These are phyloP conservation scores for Meyerozyma elateridarum DNA, from an alignment of 1,139 yeast genomes.

Conservation along the genomic window DNA sequence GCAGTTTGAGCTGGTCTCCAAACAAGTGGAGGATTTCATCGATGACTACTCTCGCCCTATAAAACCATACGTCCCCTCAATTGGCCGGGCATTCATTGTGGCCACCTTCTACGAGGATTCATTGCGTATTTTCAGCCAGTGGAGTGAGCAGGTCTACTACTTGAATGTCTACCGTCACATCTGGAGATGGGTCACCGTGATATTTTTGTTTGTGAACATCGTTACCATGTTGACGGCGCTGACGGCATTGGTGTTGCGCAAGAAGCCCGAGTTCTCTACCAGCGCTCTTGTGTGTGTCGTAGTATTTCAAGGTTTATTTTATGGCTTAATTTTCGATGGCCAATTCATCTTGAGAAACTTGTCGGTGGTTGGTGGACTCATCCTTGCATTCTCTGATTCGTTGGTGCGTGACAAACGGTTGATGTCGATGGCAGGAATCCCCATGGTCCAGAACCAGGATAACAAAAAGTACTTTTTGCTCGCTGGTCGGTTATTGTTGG, in stretches of 20 bases:
- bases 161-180: conserved; percentile 75
- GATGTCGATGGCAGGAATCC: conserved; percentile 82
- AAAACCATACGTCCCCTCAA: conserved; percentile 74
- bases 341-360: conserved; percentile 81
- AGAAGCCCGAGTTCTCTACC: conserved; percentile 68
- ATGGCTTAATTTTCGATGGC: conserved; percentile 81
- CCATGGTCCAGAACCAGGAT: conserved; percentile 79
- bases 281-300: conserved; percentile 69
- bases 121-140: conserved; percentile 75
- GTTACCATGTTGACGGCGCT: conserved; percentile 72
- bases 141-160: conserved; percentile 88
- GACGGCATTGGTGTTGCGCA: conserved; percentile 65
- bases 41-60: conserved; percentile 47
- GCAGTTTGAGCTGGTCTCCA: conserved; percentile 44
- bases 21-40: conserved; percentile 41
- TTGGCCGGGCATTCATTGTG: conserved; percentile 87
- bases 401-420: conserved; percentile 73
- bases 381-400: conserved; percentile 88
- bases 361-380: conserved; percentile 88
- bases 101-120: conserved; percentile 95
- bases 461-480: conserved; percentile 79
- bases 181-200: conserved; percentile 73
- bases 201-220: conserved; percentile 63
- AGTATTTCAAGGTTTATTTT: conserved; percentile 78
- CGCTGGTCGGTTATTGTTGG: conserved; percentile 85